Base-by-base conservation (phyloP, 805 yeast species). In the Clavispora vitiphila region DNA sequence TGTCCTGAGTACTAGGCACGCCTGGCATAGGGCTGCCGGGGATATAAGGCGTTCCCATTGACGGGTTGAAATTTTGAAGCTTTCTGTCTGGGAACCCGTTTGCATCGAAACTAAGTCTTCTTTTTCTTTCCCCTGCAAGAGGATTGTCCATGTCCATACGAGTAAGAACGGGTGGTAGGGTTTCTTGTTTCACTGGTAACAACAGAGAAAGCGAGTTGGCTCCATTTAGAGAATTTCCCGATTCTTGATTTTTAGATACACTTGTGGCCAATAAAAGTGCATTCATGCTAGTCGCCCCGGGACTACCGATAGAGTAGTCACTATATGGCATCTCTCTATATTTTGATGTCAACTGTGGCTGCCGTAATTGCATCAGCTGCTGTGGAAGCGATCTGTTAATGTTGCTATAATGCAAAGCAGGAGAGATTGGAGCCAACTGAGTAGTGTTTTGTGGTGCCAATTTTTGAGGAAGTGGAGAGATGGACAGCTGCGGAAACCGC, bases 221-320 rank as follows among this genome's bases (percentile, higher is more conserved):
- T 4, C 20, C 32, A 8, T 29, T 29, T 19, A 29, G 32, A 12
- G 14, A 6, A 22, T 14, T 21, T 14, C 16, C 18, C 4, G 7
- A 2, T 9, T 34, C 37, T 15, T 34, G 25, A 20, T 22, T 20
- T 21, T 34, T 42, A n/a, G 45, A 30, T 11, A 40, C 41, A 16
- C 39, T 40, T 9, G 53, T 47, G 9, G 53, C 53, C 9, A 42
- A 35, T 18, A 49, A 23, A 8, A 49, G 47, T 10, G 53, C 50
- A 19, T 47, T 40, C 44, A 49, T 49, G 32, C 39, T 49, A 16
- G 42, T 35, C 4, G 35, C 25, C 23, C 39, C 35, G 20, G 34
- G 44, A 31, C 29, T 36, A 24, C 18, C 31, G 24, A 23, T 27
- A 15, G 10, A 22, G 30, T 35, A 18, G 15, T 29, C 32, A 9